These are phyloP conservation scores for Otatea glauca DNA, from an alignment of 176 grass and related monocot genomes.

Conservation along the genomic window DNA sequence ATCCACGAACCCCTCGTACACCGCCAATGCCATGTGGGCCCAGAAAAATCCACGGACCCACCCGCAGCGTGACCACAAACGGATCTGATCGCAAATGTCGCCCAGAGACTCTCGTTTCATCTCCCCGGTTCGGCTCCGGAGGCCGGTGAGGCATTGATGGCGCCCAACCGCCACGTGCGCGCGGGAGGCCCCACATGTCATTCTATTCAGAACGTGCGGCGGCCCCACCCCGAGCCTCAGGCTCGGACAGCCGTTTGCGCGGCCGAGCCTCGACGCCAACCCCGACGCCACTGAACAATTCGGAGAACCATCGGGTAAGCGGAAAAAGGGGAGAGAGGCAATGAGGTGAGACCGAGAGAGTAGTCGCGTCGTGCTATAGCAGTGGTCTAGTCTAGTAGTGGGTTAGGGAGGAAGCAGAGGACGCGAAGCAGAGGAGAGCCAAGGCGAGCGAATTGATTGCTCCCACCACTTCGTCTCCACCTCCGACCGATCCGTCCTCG, in stretches of 20 bases:
- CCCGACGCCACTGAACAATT: conserved; percentile 31
- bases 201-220: accelerated
- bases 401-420: neutral
- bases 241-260: conserved; percentile 79
- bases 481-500: conserved; percentile 45
- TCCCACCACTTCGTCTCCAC: conserved; percentile 53
- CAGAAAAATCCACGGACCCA: accelerated
- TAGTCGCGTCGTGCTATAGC: neutral
- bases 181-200: neutral
- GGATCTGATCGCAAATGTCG: neutral
- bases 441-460: conserved; percentile 45
- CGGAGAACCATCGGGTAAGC: neutral
- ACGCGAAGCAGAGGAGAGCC: conserved; percentile 14
- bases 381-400: neutral
- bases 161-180: conserved; percentile 36
- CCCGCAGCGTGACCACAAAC: neutral
- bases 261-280: conserved; percentile 29
- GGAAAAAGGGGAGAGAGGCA: neutral
- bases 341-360: neutral
- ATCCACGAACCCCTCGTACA: neutral
- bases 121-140: neutral
- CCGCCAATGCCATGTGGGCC: neutral
- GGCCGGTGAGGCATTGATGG: conserved; percentile 27
- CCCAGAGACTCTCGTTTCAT: conserved; percentile 1
- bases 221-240: conserved; percentile 53